Percentiles rank a stretch among this genome's conserved stretches.
These are phyloP conservation scores for Murraya koenigii DNA, from an alignment of 345 rosid genomes.

Conservation along the genomic window DNA sequence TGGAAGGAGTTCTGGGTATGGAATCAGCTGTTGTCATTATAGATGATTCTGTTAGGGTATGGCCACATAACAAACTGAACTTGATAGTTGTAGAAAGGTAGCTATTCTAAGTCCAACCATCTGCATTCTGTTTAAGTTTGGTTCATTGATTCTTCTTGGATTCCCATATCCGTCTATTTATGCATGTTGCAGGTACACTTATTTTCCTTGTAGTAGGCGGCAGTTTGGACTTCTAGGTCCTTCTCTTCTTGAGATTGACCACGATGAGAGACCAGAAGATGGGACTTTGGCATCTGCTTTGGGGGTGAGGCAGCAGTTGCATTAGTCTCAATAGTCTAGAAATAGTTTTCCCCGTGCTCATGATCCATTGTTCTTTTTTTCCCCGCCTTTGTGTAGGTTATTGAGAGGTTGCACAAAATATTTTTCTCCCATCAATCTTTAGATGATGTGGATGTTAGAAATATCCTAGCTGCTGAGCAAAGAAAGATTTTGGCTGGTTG, in stretches of 20 bases:
- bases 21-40: constrained; percentile 92
- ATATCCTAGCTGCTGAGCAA: constrained; percentile 83
- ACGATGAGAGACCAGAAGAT: constrained; percentile 93
- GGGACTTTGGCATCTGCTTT: constrained; percentile 95
- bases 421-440: constrained; percentile 71
- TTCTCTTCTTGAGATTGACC: constrained; percentile 97
- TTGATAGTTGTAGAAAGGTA: constrained; percentile 95
- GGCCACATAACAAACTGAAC: constrained; percentile 95
- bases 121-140: not conserved
- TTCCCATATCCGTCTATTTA: constrained; percentile 13
- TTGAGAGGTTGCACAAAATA: constrained; percentile 72
- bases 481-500: constrained; percentile 83
- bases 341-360: not conserved
- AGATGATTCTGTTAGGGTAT: constrained; percentile 95
- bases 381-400: constrained; percentile 54
- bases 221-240: constrained; percentile 97
- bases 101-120: not conserved
- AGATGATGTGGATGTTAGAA: constrained; percentile 88
- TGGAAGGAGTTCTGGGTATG: constrained; percentile 99
- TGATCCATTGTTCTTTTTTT: not conserved
- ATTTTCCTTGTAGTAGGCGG: constrained; percentile 95
- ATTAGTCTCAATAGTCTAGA: constrained; percentile 2
- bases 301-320: constrained; percentile 54
- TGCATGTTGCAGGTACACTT: constrained; percentile 67
- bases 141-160: not conserved